Conservation (phyloP, 345 rosid genomes). For the Alliaria petiolata region DNA sequence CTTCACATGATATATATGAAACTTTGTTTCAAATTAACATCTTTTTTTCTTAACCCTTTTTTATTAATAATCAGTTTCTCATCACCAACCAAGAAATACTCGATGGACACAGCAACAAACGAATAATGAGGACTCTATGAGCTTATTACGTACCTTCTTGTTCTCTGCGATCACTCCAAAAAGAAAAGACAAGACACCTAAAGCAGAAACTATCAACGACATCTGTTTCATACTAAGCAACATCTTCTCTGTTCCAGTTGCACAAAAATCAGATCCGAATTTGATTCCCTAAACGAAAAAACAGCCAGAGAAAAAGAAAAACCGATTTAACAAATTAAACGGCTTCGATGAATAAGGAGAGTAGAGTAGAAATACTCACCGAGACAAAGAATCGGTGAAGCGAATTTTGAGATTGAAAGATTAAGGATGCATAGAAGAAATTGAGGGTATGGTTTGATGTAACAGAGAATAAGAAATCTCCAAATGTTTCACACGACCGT, state of each 20-base stretch:
- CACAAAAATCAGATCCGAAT: not conserved
- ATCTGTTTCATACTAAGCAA: conserved; percentile 52
- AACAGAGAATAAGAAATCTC: not conserved
- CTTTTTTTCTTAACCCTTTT: too few species aligned
- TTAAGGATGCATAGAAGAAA: not conserved
- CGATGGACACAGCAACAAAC: too few species aligned
- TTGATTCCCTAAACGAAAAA: too few species aligned
- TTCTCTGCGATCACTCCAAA: conserved; percentile 70
- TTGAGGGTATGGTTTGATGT: not conserved
- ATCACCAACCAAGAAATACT: too few species aligned
- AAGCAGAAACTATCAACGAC: conserved; percentile 49
- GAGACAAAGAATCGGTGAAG: not conserved
- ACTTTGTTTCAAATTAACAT: too few species aligned
- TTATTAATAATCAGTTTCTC: too few species aligned
- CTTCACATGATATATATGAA: too few species aligned
- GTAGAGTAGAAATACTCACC: not conserved
- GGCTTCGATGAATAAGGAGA: not conserved
- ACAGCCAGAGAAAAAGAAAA: too few species aligned
- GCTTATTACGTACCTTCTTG: conserved; percentile 57
- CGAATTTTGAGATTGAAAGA: not conserved
- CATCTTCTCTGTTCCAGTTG: conserved; percentile 33
- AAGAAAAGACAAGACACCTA: conserved; percentile 58
- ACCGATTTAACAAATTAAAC: not conserved
- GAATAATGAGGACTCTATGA: not conserved
- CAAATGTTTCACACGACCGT: not conserved